These are phyloP conservation scores for Russula abietina DNA, from an alignment of 768 basidiomycete genomes.

Conservation along the genomic window DNA sequence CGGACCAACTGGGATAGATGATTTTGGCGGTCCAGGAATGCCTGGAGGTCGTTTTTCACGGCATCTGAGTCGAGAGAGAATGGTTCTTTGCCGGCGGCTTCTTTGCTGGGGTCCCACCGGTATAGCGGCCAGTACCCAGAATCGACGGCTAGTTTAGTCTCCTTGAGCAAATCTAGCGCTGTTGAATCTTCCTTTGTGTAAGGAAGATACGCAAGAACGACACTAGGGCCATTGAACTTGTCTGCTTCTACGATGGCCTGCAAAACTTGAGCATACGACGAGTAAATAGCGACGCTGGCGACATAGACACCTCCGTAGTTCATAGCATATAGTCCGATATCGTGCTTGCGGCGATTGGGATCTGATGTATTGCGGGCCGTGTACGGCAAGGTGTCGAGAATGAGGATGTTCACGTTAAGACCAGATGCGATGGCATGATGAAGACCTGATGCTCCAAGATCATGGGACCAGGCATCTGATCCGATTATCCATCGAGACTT, in stretches of 20 bases:
- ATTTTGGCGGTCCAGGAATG: constrained; percentile 94
- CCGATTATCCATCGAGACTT: constrained; percentile 94
- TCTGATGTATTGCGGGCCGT: constrained; percentile 64
- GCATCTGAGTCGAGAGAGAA: constrained; percentile 91
- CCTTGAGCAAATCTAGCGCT: constrained; percentile 89
- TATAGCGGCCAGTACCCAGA: constrained; percentile 98
- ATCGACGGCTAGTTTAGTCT: constrained; percentile 95
- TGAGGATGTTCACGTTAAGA: constrained; percentile 89
- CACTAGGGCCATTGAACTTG: constrained; percentile 78
- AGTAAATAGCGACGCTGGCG: constrained; percentile 91
- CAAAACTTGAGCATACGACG: constrained; percentile 90
- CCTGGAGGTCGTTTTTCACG: constrained; percentile 87
- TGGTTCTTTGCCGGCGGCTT: constrained; percentile 66
- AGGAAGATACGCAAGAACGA: constrained; percentile 92
- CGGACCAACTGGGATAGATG: constrained; percentile 91
- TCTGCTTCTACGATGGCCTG: constrained; percentile 91
- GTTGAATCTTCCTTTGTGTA: constrained; percentile 70
- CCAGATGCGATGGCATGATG: constrained; percentile 92
- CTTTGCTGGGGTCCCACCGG: constrained; percentile 91
- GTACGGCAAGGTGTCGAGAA: constrained; percentile 91
- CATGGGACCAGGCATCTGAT: constrained; percentile 97
- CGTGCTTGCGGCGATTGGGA: constrained; percentile 81
- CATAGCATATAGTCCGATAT: constrained; percentile 97
- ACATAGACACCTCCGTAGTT: constrained; percentile 97
- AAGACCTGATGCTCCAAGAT: constrained; percentile 90